Evolutionary conservation across 306 rosid genomes (phyloP).

Genomic region (Trifolium dubium): DNA sequence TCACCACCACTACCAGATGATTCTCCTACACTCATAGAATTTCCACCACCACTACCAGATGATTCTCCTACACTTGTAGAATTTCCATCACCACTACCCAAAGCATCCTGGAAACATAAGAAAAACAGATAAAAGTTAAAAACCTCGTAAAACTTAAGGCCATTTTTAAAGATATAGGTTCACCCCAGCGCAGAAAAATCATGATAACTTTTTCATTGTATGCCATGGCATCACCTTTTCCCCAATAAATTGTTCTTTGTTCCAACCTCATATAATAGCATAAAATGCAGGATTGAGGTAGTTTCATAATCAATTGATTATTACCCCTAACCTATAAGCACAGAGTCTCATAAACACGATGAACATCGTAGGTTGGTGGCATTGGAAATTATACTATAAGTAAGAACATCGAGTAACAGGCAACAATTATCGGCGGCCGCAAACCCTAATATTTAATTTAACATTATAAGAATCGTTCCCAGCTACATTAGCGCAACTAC

Average conservation of each 20-base stretch:
- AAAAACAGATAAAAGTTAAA: conserved; percentile 17
- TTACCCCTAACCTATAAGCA: background rate
- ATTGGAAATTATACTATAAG: background rate
- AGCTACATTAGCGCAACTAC: background rate
- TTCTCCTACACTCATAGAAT: conserved; percentile 46
- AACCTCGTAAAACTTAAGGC: conserved; percentile 24
- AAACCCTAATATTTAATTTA: conserved; percentile 25
- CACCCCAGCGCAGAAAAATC: conserved; percentile 17
- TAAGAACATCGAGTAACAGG: conserved; percentile 2
- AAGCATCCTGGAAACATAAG: conserved; percentile 49
- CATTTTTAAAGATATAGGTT: conserved; percentile 4
- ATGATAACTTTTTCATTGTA: conserved; percentile 16
- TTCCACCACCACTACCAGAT: conserved; percentile 45
- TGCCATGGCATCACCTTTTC: background rate
- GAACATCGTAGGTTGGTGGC: background rate
- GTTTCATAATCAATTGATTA: background rate
- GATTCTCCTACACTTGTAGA: conserved; percentile 47
- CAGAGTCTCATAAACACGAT: background rate
- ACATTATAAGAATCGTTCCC: background rate
- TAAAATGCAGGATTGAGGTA: background rate
- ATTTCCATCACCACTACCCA: conserved; percentile 46
- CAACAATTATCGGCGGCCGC: too few relatives aligned
- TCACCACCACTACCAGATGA: conserved; percentile 54
- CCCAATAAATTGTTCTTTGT: background rate
- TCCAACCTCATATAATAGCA: conserved; percentile 15